Percentiles rank a stretch among this genome's conserved stretches.
These are phyloP conservation scores for Salix dunnii DNA, from an alignment of 345 rosid genomes.

Conservation along the genomic window DNA sequence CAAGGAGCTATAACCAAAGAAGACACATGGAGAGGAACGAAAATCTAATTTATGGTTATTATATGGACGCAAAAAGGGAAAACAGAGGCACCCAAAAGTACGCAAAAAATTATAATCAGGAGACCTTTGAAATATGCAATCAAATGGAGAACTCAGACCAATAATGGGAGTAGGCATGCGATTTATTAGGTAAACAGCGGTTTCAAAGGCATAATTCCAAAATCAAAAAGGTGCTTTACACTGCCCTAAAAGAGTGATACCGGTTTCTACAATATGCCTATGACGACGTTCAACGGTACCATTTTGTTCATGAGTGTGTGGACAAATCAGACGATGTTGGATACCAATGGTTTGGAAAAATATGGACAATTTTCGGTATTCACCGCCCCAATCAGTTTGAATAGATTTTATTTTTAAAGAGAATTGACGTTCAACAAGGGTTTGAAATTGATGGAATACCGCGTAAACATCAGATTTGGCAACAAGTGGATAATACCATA, in stretches of 20 bases:
- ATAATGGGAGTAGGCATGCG: neutral
- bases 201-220: neutral
- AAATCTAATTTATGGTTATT: too few relatives aligned
- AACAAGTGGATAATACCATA: too few relatives aligned
- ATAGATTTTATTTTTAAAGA: too few relatives aligned
- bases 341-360: neutral
- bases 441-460: too few relatives aligned
- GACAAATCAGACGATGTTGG: neutral
- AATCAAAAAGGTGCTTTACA: too few relatives aligned
- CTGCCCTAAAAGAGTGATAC: neutral
- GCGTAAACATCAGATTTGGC: too few relatives aligned
- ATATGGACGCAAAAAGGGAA: too few relatives aligned
- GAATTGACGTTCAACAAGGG: neutral
- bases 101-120: too few relatives aligned
- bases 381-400: neutral
- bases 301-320: neutral
- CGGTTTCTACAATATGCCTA: too few relatives aligned
- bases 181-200: neutral
- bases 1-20: too few relatives aligned
- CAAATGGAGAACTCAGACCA: fast-evolving
- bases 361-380: neutral
- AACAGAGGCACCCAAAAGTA: too few relatives aligned
- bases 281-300: too few relatives aligned
- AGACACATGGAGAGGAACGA: neutral
- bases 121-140: neutral